phyloP scores from a whole-genome alignment of 176 grass and related monocot species.

The Oryza brachyantha region DNA sequence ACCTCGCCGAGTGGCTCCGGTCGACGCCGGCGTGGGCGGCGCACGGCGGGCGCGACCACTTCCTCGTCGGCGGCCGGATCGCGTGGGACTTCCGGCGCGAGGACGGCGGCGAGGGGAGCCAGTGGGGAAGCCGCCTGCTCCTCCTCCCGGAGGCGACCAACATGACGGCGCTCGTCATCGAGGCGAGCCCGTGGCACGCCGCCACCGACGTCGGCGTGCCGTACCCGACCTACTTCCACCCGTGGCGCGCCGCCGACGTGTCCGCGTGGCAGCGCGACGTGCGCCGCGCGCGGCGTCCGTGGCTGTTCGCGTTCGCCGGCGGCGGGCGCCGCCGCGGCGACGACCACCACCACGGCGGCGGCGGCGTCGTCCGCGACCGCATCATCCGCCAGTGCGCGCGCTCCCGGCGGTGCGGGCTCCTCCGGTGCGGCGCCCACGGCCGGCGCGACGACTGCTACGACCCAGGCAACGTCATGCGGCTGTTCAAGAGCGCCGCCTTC shows the following conservation, averaged over 20 bases:
- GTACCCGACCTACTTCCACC: constrained; percentile 82
- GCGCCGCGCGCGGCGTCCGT: constrained; percentile 35
- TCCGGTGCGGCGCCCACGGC: constrained; percentile 35
- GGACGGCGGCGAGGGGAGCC: constrained; percentile 26
- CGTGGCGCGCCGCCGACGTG: constrained; percentile 42
- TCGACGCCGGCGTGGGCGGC: constrained; percentile 36
- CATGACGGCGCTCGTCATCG: constrained; percentile 62
- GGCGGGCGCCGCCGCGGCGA: constrained; percentile 18
- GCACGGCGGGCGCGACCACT: constrained; percentile 49
- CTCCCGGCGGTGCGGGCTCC: constrained; percentile 47
- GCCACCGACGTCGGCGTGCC: constrained; percentile 42
- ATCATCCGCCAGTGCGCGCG: constrained; percentile 47
- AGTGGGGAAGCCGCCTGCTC: constrained; percentile 63
- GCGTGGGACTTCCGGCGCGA: constrained; percentile 62
- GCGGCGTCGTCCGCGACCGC: constrained; percentile 30
- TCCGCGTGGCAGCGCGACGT: constrained; percentile 44
- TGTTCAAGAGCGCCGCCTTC: constrained; percentile 55
- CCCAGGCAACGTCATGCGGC: constrained; percentile 31
- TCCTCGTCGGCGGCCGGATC: constrained; percentile 62
- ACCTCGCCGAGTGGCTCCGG: constrained; percentile 33
- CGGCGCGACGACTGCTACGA: constrained; percentile 38
- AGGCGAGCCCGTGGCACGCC: constrained; percentile 39
- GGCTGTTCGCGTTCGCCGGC: constrained; percentile 62
- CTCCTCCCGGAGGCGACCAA: constrained; percentile 47
- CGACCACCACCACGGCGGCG: not conserved